Percentiles rank a stretch among this genome's conserved stretches.
Evolutionary conservation across 305 asterid species (phyloP).

Genomic region (Ilex paraguariensis): DNA sequence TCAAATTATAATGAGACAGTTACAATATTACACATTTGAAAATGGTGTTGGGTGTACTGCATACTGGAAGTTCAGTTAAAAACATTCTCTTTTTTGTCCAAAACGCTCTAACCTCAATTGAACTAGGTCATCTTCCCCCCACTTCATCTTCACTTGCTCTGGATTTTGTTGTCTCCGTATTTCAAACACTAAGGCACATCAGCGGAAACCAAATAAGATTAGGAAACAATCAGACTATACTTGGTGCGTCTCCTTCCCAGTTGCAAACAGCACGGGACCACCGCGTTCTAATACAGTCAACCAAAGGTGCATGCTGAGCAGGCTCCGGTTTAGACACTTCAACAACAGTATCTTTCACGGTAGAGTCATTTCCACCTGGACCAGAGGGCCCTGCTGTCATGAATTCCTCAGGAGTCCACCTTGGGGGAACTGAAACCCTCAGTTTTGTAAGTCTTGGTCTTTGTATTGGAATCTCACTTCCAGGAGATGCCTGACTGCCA

Average conservation of each 20-base stretch:
- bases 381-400: conserved; percentile 44
- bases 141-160: background rate
- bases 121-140: background rate
- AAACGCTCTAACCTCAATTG: background rate
- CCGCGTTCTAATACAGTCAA: conserved; percentile 84
- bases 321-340: conserved; percentile 64
- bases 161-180: background rate
- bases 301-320: conserved; percentile 83
- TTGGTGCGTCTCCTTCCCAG: conserved; percentile 98
- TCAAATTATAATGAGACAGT: conserved; percentile 4
- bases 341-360: conserved; percentile 19
- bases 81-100: background rate
- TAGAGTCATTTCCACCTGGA: conserved; percentile 24
- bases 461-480: conserved; percentile 54
- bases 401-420: conserved; percentile 93
- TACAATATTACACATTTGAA: conserved; percentile 12
- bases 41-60: background rate
- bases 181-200: background rate
- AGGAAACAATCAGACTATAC: conserved; percentile 54
- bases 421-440: conserved; percentile 87
- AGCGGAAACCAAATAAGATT: background rate
- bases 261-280: conserved; percentile 79
- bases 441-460: conserved; percentile 75
- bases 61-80: conserved; percentile 2
- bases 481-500: conserved; percentile 34